Percentiles rank a stretch among this genome's conserved stretches.
These are phyloP conservation scores for Sugiyamaella grinbergsii DNA, from an alignment of 1,139 yeast genomes.

Conservation along the genomic window DNA sequence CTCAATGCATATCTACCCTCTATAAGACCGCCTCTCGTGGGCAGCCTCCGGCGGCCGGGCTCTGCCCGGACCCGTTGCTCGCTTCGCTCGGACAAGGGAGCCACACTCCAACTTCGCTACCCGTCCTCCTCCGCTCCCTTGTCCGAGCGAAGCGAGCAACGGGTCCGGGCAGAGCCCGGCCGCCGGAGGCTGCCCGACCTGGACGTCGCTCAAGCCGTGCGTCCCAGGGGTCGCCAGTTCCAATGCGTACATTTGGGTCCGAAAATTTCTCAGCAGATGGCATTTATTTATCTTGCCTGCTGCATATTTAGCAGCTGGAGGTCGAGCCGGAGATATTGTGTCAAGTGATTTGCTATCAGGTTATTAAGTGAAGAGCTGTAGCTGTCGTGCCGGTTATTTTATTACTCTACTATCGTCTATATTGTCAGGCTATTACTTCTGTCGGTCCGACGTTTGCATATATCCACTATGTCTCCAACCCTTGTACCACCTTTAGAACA, in stretches of 20 bases:
- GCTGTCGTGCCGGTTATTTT: too few relatives aligned
- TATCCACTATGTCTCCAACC: background rate
- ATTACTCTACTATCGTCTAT: too few relatives aligned
- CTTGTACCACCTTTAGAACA: constrained; percentile 28
- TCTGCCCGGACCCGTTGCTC: constrained; percentile 11
- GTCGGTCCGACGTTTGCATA: background rate
- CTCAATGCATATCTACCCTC: background rate
- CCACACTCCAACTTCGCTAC: too few relatives aligned
- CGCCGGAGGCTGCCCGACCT: constrained; percentile 3
- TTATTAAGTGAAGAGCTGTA: too few relatives aligned
- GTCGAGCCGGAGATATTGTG: too few relatives aligned
- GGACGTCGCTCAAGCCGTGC: background rate
- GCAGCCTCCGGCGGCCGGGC: constrained; percentile 11
- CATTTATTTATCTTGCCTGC: too few relatives aligned
- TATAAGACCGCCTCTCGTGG: background rate
- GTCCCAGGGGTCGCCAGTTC: constrained; percentile 11
- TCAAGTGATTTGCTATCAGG: too few relatives aligned
- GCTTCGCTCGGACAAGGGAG: background rate
- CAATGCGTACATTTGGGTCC: constrained; percentile 11
- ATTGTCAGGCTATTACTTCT: too few relatives aligned
- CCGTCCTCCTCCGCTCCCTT: too few relatives aligned
- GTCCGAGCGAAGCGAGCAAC: background rate
- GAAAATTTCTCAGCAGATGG: too few relatives aligned
- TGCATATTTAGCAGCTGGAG: too few relatives aligned
- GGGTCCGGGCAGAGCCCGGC: constrained; percentile 3